phyloP scores from a whole-genome alignment of 257 asterid genomes.

The Salvia splendens region DNA sequence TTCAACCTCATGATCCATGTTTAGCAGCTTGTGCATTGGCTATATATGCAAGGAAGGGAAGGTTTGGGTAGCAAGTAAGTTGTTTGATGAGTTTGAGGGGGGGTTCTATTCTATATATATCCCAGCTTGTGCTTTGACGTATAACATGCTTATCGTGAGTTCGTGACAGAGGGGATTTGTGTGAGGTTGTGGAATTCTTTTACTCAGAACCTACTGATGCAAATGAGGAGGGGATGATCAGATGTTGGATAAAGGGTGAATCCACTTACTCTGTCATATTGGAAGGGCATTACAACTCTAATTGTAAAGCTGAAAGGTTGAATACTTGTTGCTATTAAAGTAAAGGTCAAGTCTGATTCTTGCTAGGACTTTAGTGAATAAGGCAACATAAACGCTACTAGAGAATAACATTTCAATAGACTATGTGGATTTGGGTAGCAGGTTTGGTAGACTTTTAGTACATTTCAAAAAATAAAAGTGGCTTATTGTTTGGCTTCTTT shows the following conservation, averaged over 20 bases:
- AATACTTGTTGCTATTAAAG: conserved; percentile 45
- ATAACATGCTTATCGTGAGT: too few species aligned
- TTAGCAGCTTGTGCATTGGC: conserved; percentile 80
- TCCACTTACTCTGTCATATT: conserved; percentile 63
- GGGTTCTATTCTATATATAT: too few species aligned
- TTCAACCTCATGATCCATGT: too few species aligned
- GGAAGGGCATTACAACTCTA: conserved; percentile 50
- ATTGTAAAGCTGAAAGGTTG: conserved; percentile 42
- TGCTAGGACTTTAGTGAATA: conserved; percentile 42
- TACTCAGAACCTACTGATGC: conserved; percentile 69
- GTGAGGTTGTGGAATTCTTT: conserved; percentile 78
- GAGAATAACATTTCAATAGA: too few species aligned
- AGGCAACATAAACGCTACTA: background rate
- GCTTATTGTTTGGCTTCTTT: too few species aligned
- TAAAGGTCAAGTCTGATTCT: conserved; percentile 35
- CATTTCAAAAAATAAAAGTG: too few species aligned
- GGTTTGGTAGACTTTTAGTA: too few species aligned
- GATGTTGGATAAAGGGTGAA: conserved; percentile 67
- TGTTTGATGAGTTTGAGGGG: too few species aligned
- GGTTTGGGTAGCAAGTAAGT: conserved; percentile 12
- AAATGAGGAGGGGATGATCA: conserved; percentile 75
- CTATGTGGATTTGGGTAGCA: too few species aligned
- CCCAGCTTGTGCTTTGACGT: too few species aligned
- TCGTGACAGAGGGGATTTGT: conserved; percentile 68
- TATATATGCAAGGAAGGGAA: conserved; percentile 85